phyloP scores from a whole-genome alignment of 116 monocot species.

The Trichopus zeylanicus region DNA sequence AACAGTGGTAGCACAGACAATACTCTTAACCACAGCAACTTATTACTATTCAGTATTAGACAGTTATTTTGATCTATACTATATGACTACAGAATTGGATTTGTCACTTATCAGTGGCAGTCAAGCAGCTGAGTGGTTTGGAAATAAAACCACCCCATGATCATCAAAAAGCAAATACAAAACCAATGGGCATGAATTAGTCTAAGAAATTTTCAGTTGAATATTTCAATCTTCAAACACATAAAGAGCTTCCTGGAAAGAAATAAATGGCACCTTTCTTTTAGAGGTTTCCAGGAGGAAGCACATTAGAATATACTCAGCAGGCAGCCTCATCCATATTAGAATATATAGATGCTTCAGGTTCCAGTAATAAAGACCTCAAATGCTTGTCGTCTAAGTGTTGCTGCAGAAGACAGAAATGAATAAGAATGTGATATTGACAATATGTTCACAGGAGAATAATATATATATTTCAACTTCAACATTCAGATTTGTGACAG shows the following conservation, averaged over 20 bases:
- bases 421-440: not conserved
- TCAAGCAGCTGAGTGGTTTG: too few species aligned
- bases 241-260: not conserved
- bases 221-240: not conserved
- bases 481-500: not conserved
- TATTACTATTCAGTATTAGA: too few species aligned
- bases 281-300: not conserved
- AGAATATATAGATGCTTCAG: slow-evolving; percentile 24
- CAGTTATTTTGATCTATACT: too few species aligned
- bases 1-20: too few species aligned
- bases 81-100: too few species aligned
- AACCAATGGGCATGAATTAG: too few species aligned
- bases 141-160: too few species aligned
- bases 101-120: too few species aligned
- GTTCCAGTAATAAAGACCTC: slow-evolving; percentile 39
- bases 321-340: slow-evolving; percentile 11
- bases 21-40: too few species aligned
- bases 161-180: too few species aligned
- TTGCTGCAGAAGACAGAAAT: slow-evolving; percentile 23
- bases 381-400: slow-evolving; percentile 72
- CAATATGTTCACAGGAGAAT: not conserved
- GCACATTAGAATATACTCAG: slow-evolving; percentile 4
- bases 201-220: too few species aligned
- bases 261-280: not conserved
- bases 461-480: not conserved